Evolutionary conservation across 2,329 filamentous ascomycete species (phyloP).

Genomic region (Aspergillus melleus): DNA sequence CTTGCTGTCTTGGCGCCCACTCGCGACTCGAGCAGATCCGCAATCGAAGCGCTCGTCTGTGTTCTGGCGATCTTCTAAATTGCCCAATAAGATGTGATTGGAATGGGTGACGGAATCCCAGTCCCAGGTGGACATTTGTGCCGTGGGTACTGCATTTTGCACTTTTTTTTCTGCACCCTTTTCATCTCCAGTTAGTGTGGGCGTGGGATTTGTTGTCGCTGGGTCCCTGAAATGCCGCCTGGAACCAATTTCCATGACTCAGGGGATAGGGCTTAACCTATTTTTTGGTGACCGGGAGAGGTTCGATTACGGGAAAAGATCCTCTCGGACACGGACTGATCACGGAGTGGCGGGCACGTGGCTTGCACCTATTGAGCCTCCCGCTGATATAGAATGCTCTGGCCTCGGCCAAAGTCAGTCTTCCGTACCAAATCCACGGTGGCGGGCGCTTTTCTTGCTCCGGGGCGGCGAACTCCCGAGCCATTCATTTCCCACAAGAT

Average conservation of each 20-base stretch:
- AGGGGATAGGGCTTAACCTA: background rate
- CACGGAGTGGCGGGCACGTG: background rate
- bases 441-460: background rate
- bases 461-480: background rate
- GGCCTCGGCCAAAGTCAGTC: background rate
- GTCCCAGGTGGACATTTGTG: background rate
- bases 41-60: background rate
- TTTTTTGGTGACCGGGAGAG: background rate
- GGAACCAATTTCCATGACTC: background rate
- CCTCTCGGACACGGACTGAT: background rate
- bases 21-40: background rate
- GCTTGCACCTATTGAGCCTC: background rate
- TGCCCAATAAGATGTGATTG: background rate
- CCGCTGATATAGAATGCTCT: background rate
- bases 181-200: background rate
- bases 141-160: background rate
- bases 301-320: background rate
- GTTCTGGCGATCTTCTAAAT: background rate
- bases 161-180: background rate
- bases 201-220: too few species aligned
- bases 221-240: background rate
- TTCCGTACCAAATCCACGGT: background rate
- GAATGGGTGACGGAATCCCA: background rate
- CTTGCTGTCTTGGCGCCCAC: background rate
- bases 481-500: background rate